Conservation (phyloP, 2,329 filamentous ascomycete genomes). For the Pseudogymnoascus sp. region DNA sequence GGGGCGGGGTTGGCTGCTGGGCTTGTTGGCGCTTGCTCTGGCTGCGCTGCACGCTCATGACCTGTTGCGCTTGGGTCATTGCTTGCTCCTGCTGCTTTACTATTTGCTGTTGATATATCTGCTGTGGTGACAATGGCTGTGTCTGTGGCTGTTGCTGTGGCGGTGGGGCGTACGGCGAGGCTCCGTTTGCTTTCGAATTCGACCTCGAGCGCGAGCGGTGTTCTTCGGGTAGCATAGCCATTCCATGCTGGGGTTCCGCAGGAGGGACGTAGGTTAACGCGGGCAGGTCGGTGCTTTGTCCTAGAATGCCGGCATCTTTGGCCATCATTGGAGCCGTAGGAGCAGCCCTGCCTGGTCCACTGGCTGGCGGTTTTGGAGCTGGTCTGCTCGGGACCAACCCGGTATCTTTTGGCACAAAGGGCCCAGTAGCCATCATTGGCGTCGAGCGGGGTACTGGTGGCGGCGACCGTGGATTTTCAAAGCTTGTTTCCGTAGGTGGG, state of each 20-base stretch:
- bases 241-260: constrained; percentile 18
- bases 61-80: constrained; percentile 70
- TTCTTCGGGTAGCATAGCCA: constrained; percentile 54
- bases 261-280: constrained; percentile 28
- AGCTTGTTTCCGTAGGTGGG: constrained; percentile 85
- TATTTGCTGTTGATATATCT: constrained; percentile 53
- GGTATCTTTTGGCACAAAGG: constrained; percentile 42
- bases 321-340: constrained; percentile 49
- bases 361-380: constrained; percentile 76
- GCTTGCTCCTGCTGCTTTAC: constrained; percentile 80
- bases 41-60: constrained; percentile 63
- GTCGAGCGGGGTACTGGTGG: constrained; percentile 67
- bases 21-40: constrained; percentile 62
- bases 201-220: constrained; percentile 61
- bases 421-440: constrained; percentile 26
- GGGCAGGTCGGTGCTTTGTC: constrained; percentile 47
- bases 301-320: constrained; percentile 57
- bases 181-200: constrained; percentile 55
- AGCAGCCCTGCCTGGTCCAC: constrained; percentile 47
- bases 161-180: constrained; percentile 43
- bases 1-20: constrained; percentile 43
- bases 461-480: constrained; percentile 90
- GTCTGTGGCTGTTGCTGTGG: constrained; percentile 27
- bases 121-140: constrained; percentile 26
- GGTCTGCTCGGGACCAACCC: constrained; percentile 70